Percentiles rank a stretch among this genome's conserved stretches.
phyloP scores from a whole-genome alignment of 345 rosid species.

The Moricandia moricandioides region DNA sequence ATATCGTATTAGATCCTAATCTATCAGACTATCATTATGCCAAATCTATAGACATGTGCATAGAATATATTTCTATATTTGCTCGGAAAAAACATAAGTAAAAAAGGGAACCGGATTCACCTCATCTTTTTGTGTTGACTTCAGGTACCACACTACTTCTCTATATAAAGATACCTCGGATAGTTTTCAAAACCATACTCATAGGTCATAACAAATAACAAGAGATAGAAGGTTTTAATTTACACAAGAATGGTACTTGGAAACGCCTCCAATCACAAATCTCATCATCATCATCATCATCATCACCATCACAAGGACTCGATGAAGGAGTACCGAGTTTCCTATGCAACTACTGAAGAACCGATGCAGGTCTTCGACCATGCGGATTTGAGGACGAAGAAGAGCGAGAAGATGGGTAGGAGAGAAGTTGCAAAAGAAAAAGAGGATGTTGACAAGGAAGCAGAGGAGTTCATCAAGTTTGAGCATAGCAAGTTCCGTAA shows the following conservation, averaged over 20 bases:
- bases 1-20: slow-evolving; percentile 22
- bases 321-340: slow-evolving; percentile 19
- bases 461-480: slow-evolving; percentile 57
- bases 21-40: neutral
- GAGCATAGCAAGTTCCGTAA: slow-evolving; percentile 58
- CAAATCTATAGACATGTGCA: slow-evolving; percentile 12
- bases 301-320: slow-evolving; percentile 14
- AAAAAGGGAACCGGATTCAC: slow-evolving; percentile 15
- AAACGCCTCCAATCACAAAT: slow-evolving; percentile 25
- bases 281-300: slow-evolving; percentile 15
- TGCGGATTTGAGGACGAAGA: slow-evolving; percentile 15
- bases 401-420: slow-evolving; percentile 17
- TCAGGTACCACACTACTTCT: neutral
- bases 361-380: slow-evolving; percentile 14
- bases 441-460: slow-evolving; percentile 51
- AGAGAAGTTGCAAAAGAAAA: slow-evolving; percentile 12
- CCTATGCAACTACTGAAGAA: slow-evolving; percentile 12
- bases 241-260: slow-evolving; percentile 21
- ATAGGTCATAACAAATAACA: neutral
- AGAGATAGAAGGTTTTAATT: neutral
- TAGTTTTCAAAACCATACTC: slow-evolving; percentile 1
- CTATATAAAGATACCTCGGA: slow-evolving; percentile 21
- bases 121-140: neutral
- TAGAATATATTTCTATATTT: neutral
- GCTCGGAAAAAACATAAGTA: slow-evolving; percentile 16